These are phyloP conservation scores for Rosa lucieae DNA, from an alignment of 306 rosid species.

Conservation along the genomic window DNA sequence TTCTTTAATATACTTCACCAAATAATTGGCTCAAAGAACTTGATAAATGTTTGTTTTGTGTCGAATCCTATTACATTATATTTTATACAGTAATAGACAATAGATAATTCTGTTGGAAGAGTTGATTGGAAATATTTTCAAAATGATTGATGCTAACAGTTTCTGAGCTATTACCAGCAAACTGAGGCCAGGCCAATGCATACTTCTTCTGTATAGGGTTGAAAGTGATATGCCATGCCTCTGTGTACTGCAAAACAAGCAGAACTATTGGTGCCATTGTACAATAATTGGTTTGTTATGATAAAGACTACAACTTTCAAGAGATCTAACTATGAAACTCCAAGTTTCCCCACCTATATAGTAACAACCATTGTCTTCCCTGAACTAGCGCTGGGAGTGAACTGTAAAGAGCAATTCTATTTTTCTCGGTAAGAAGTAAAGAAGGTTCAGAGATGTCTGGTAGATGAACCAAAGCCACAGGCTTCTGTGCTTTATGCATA, in stretches of 20 bases:
- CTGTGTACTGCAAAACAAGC: conserved; percentile 68
- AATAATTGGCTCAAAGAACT: neutral
- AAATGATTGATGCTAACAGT: neutral
- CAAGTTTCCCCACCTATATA: conserved; percentile 60
- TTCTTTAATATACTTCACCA: neutral
- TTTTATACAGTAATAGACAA: neutral
- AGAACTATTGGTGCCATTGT: neutral
- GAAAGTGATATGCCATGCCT: conserved; percentile 88
- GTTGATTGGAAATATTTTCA: neutral
- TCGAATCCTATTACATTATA: neutral
- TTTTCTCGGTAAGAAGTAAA: conserved; percentile 55
- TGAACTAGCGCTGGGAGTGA: conserved; percentile 85
- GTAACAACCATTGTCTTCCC: conserved; percentile 86
- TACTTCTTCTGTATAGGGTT: conserved; percentile 81
- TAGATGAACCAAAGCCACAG: conserved; percentile 34
- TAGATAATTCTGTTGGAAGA: neutral
- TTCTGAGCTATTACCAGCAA: conserved; percentile 56
- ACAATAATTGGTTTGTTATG: neutral
- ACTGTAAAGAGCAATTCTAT: conserved; percentile 55
- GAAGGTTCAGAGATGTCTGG: conserved; percentile 84
- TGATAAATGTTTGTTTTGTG: neutral
- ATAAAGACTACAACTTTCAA: conserved; percentile 8
- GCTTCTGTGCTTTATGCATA: conserved; percentile 38
- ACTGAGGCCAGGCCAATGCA: conserved; percentile 86
- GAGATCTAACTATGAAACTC: conserved; percentile 17